phyloP scores from a whole-genome alignment of 2,329 filamentous ascomycete genomes.

The Epichloe typhina region DNA sequence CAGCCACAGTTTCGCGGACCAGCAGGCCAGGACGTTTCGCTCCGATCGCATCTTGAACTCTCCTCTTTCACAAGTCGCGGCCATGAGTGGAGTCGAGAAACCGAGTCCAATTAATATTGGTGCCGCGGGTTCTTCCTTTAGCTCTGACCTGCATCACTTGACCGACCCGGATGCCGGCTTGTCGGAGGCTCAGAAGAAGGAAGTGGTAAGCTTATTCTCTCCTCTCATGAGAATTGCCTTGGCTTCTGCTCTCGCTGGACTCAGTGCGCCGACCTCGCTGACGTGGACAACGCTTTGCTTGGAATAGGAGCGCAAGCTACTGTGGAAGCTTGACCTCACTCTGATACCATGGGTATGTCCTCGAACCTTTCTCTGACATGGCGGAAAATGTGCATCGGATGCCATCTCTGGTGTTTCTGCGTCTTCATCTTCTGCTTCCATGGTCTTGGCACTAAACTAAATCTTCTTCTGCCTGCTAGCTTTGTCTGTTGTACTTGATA shows the following conservation, averaged over 20 bases:
- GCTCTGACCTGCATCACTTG: constrained; percentile 15
- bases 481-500: constrained; percentile 59
- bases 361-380: neutral
- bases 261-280: neutral
- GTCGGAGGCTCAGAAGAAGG: constrained; percentile 47
- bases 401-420: neutral
- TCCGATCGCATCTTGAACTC: no score
- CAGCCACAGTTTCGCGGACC: no score
- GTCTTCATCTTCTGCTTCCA: neutral
- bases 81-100: constrained; percentile 22
- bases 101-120: constrained; percentile 7
- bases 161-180: constrained; percentile 45
- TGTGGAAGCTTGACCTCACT: constrained; percentile 47
- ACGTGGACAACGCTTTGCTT: neutral
- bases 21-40: no score
- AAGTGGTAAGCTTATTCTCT: constrained; percentile 35
- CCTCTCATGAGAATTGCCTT: neutral
- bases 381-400: neutral
- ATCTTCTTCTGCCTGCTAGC: constrained; percentile 19
- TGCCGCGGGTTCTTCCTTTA: constrained; percentile 15
- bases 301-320: constrained; percentile 43
- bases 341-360: constrained; percentile 44
- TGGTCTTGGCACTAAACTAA: neutral
- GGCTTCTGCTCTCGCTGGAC: neutral
- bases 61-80: neutral